Conservation (phyloP, 108 stramenopile species). For the Fistulifera pelliculosa region DNA sequence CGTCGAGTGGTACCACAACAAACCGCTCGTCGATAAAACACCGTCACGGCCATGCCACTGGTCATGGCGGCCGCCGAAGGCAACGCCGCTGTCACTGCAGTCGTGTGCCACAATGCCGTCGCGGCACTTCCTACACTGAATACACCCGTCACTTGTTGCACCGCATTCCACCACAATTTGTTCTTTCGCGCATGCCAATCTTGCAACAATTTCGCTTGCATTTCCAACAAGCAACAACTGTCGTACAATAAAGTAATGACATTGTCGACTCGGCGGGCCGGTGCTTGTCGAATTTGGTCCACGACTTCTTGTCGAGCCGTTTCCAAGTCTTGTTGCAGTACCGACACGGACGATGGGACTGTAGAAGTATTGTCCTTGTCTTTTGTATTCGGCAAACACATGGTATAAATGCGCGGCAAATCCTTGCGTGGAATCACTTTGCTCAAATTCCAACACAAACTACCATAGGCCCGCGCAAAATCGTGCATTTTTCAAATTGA, state of each 20-base stretch:
- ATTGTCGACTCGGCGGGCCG: constrained; percentile 95
- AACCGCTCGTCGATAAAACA: constrained; percentile 62
- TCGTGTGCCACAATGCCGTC: constrained; percentile 1
- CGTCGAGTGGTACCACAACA: constrained; percentile 67
- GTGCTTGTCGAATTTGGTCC: constrained; percentile 91
- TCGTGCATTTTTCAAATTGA: constrained; percentile 93
- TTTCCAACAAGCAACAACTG: constrained; percentile 68
- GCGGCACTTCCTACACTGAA: constrained; percentile 16
- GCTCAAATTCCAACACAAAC: constrained; percentile 96
- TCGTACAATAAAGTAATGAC: constrained; percentile 93
- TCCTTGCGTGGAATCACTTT: constrained; percentile 95
- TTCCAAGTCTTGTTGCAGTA: constrained; percentile 4
- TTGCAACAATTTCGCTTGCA: constrained; percentile 66
- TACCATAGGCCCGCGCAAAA: constrained; percentile 98
- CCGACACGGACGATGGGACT: too few species aligned
- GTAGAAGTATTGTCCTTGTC: background rate
- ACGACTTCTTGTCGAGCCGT: constrained; percentile 86
- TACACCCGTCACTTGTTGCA: constrained; percentile 17
- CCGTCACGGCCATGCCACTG: constrained; percentile 54
- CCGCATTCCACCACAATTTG: constrained; percentile 7
- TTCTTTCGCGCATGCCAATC: constrained; percentile 17
- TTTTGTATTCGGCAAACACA: constrained; percentile 79
- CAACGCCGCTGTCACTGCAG: constrained; percentile 15
- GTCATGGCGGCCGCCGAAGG: constrained; percentile 13
- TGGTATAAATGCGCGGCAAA: constrained; percentile 97